These are phyloP conservation scores for Bremia lactucae DNA, from an alignment of 352 stramenopile genomes.

Conservation along the genomic window DNA sequence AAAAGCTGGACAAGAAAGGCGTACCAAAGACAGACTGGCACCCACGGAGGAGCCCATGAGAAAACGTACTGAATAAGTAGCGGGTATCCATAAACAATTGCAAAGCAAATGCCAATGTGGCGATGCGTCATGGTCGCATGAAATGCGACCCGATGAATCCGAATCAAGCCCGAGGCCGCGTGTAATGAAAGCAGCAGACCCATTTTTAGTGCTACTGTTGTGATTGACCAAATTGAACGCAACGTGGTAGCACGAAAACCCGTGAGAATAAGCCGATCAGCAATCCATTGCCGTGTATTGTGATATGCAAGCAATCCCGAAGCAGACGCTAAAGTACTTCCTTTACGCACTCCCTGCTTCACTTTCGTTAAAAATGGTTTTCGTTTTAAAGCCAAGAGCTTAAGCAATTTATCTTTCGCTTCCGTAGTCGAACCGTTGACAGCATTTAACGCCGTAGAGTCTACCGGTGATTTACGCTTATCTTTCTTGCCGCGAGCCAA, in stretches of 20 bases:
- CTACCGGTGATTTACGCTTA: constrained; percentile 20
- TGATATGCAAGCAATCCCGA: constrained; percentile 7
- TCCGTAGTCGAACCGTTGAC: constrained; percentile 5
- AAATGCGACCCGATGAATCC: constrained; percentile 72
- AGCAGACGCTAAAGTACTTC: constrained; percentile 5
- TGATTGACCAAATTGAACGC: constrained; percentile 58
- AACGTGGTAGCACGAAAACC: constrained; percentile 23
- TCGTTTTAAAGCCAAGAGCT: constrained; percentile 7
- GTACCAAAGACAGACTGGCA: constrained; percentile 84
- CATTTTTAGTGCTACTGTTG: constrained; percentile 58
- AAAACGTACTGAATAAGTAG: constrained; percentile 83
- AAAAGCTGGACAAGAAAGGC: constrained; percentile 84
- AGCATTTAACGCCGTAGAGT: constrained; percentile 9
- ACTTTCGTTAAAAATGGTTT: constrained; percentile 7
- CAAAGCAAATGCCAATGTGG: constrained; percentile 82
- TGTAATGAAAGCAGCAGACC: constrained; percentile 58
- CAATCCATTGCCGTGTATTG: constrained; percentile 10
- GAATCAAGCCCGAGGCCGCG: constrained; percentile 64
- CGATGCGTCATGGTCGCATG: constrained; percentile 71
- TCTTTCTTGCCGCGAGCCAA: constrained; percentile 41
- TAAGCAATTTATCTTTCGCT: constrained; percentile 11
- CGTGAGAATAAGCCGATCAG: constrained; percentile 38
- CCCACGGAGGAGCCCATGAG: constrained; percentile 81
- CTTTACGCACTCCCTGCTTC: constrained; percentile 5
- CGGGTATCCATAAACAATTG: constrained; percentile 81